Evolutionary conservation across 2,329 filamentous ascomycete genomes (phyloP).

Genomic region (Diplodia corticola): DNA sequence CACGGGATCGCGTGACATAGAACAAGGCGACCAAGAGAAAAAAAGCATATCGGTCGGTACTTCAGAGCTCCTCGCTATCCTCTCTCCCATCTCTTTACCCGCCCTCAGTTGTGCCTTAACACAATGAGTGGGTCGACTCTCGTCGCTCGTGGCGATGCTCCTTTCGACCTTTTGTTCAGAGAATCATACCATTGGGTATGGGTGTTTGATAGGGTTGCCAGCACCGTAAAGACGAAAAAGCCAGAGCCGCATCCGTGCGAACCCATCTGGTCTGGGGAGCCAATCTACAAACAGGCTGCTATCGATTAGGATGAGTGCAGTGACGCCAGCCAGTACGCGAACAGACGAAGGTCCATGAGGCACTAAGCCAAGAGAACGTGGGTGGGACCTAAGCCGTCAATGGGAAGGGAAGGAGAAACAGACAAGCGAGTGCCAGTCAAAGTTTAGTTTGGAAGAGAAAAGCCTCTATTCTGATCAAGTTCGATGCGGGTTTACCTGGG

Average conservation of each 20-base stretch:
- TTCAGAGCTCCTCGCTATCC: too few species aligned
- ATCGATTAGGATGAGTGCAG: too few species aligned
- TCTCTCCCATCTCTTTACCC: background rate
- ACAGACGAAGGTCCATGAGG: too few species aligned
- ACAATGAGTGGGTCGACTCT: background rate
- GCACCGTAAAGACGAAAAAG: too few species aligned
- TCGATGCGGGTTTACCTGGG: background rate
- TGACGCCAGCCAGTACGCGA: too few species aligned
- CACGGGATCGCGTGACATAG: background rate
- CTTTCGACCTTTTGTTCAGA: constrained; percentile 36
- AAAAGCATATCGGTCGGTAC: too few species aligned
- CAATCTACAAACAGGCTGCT: too few species aligned
- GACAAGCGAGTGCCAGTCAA: background rate
- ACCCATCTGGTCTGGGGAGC: too few species aligned
- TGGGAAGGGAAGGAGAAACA: background rate
- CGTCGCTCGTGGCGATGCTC: background rate
- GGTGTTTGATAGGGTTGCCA: too few species aligned
- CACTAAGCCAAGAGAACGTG: background rate
- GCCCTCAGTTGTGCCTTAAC: background rate
- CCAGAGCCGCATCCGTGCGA: too few species aligned
- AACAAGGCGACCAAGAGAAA: background rate
- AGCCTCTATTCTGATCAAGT: background rate
- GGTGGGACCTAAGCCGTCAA: background rate
- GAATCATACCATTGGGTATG: too few species aligned
- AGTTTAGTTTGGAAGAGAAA: background rate